These are phyloP conservation scores for Ogataea saltuana DNA, from an alignment of 805 yeast species.

Conservation along the genomic window DNA sequence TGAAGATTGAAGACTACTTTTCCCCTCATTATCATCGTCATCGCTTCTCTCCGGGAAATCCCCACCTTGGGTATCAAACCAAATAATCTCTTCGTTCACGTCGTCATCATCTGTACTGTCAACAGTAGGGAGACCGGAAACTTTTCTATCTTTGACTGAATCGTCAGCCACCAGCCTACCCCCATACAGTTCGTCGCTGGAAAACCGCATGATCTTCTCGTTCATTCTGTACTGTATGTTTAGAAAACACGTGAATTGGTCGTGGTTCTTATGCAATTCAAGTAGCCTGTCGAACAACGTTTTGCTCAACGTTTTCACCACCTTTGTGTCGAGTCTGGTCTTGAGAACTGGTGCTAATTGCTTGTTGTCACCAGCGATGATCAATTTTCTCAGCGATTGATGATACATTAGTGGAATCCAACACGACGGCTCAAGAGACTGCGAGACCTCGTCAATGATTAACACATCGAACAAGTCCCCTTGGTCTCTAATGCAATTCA, in stretches of 20 bases:
- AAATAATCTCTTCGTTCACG: constrained; percentile 57
- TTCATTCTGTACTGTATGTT: constrained; percentile 90
- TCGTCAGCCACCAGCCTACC: constrained; percentile 62
- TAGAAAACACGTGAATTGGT: constrained; percentile 53
- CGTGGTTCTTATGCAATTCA: constrained; percentile 44
- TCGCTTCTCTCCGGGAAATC: constrained; percentile 65
- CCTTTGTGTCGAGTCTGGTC: constrained; percentile 41
- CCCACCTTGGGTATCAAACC: constrained; percentile 96
- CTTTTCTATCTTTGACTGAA: constrained; percentile 51
- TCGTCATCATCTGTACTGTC: constrained; percentile 51
- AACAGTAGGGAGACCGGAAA: constrained; percentile 52
- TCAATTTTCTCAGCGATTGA: constrained; percentile 53
- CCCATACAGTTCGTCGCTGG: constrained; percentile 66
- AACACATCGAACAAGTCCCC: constrained; percentile 66
- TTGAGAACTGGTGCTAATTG: constrained; percentile 93
- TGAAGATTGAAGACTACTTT: constrained; percentile 44
- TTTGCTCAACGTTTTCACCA: constrained; percentile 49
- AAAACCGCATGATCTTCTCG: constrained; percentile 70
- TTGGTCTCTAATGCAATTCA: constrained; percentile 42
- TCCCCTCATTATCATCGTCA: constrained; percentile 26
- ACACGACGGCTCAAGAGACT: constrained; percentile 90
- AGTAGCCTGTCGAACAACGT: constrained; percentile 85
- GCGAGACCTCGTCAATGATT: constrained; percentile 94
- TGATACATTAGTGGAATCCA: constrained; percentile 89
- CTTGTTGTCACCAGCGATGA: constrained; percentile 90